These are phyloP conservation scores for Tricholoma sp. DNA, from an alignment of 768 basidiomycete species.

Conservation along the genomic window DNA sequence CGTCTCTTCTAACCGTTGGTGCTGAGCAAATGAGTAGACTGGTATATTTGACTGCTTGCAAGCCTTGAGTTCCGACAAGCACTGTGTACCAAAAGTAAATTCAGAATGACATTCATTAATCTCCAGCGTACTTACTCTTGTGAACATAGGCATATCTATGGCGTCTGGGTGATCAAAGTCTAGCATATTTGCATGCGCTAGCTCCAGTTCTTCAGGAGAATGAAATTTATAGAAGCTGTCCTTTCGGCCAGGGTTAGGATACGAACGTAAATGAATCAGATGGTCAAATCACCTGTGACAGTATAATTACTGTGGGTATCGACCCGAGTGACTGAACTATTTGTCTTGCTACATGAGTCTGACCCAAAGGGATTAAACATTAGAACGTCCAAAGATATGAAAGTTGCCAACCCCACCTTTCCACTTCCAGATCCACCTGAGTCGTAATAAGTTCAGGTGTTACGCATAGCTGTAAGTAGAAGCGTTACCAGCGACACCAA, in stretches of 20 bases:
- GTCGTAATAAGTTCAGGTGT: neutral
- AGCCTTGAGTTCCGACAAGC: conserved; percentile 78
- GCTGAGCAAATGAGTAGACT: conserved; percentile 88
- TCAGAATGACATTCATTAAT: neutral
- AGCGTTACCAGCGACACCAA: conserved; percentile 72
- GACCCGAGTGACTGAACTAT: conserved; percentile 79
- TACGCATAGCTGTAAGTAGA: neutral
- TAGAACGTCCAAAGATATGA: neutral
- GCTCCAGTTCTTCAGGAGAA: conserved; percentile 67
- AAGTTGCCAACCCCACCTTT: conserved; percentile 47
- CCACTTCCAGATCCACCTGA: conserved; percentile 83
- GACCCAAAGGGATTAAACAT: neutral
- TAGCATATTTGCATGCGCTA: conserved; percentile 76
- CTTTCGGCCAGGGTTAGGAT: conserved; percentile 32
- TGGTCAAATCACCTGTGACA: conserved; percentile 65
- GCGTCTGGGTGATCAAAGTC: conserved; percentile 94
- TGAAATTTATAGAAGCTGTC: conserved; percentile 93
- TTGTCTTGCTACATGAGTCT: conserved; percentile 85
- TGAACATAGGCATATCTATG: conserved; percentile 86
- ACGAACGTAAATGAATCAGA: neutral
- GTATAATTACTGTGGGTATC: conserved; percentile 82
- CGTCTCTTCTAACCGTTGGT: conserved; percentile 73
- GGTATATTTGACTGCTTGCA: conserved; percentile 87
- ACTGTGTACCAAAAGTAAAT: conserved; percentile 38
- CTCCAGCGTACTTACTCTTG: conserved; percentile 45